Conservation (phyloP, 2,329 filamentous ascomycete genomes). For the Cytospora leucostoma region DNA sequence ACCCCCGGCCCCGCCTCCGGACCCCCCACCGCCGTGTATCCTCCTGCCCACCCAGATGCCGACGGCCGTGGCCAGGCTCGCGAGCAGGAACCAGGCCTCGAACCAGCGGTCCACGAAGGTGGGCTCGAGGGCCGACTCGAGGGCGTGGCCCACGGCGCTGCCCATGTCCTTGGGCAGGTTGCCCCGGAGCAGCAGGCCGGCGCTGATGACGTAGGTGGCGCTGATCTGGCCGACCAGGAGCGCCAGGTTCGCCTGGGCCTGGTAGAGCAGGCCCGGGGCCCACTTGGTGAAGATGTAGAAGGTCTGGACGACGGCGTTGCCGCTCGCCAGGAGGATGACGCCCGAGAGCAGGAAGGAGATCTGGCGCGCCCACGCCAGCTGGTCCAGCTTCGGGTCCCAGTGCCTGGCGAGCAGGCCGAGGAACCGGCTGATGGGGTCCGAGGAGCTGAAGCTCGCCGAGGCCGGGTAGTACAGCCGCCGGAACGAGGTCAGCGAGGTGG, state of each 20-base stretch:
- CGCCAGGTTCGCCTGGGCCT: constrained; percentile 76
- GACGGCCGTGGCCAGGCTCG: constrained; percentile 64
- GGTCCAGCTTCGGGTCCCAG: constrained; percentile 81
- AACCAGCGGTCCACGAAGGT: constrained; percentile 82
- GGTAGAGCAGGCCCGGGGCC: constrained; percentile 69
- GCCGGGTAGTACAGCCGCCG: constrained; percentile 56
- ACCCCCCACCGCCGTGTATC: constrained; percentile 44
- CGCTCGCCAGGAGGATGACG: constrained; percentile 78
- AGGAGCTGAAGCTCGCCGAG: constrained; percentile 60
- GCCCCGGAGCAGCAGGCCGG: constrained; percentile 73
- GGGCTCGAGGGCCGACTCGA: constrained; percentile 74
- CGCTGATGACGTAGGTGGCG: constrained; percentile 83
- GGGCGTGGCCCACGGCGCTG: constrained; percentile 72
- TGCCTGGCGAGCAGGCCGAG: constrained; percentile 79
- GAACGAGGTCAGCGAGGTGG: constrained; percentile 68
- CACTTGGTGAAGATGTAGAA: constrained; percentile 79
- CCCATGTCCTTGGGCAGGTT: constrained; percentile 78
- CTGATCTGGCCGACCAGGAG: constrained; percentile 78
- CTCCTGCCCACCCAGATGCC: constrained; percentile 74
- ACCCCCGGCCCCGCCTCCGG: constrained; percentile 34
- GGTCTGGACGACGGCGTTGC: constrained; percentile 82
- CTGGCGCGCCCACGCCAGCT: constrained; percentile 79
- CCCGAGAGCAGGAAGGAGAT: constrained; percentile 83
- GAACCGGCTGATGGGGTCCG: constrained; percentile 82
- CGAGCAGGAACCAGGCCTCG: constrained; percentile 79